Evolutionary conservation across 768 basidiomycete genomes (phyloP).

Genomic region (Pleurotus tuber-regium): DNA sequence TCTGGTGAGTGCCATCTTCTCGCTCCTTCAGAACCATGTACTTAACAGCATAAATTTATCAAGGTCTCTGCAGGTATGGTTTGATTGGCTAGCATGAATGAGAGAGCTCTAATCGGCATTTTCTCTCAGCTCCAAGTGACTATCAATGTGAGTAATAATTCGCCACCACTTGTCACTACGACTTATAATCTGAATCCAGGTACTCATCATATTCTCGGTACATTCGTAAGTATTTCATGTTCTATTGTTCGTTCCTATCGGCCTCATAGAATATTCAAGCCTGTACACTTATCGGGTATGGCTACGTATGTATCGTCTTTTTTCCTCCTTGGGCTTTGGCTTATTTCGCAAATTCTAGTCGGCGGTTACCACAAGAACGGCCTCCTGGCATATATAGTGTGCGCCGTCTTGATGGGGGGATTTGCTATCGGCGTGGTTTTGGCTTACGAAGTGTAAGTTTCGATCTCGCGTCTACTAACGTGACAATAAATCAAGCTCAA

Average conservation of each 20-base stretch:
- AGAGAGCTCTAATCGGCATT: conserved; percentile 3
- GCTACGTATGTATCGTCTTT: conserved; percentile 35
- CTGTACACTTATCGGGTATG: conserved; percentile 45
- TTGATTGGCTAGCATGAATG: not conserved
- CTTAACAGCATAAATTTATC: not conserved
- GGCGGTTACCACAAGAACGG: conserved; percentile 34
- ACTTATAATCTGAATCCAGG: conserved; percentile 18
- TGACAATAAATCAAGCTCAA: too few species aligned
- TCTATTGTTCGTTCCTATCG: not conserved
- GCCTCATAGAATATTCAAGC: conserved; percentile 20
- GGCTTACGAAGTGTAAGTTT: conserved; percentile 35
- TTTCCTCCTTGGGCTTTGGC: not conserved
- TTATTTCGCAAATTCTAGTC: conserved; percentile 18
- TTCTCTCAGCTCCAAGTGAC: conserved; percentile 35
- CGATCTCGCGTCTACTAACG: too few species aligned
- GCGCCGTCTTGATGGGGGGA: conserved; percentile 18
- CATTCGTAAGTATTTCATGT: conserved; percentile 32
- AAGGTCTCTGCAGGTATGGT: conserved; percentile 33
- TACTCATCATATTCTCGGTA: conserved; percentile 41
- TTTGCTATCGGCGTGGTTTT: conserved; percentile 29
- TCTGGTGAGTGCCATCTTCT: conserved; percentile 25
- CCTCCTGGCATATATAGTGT: conserved; percentile 26
- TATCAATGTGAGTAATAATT: conserved; percentile 33
- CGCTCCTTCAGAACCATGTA: not conserved
- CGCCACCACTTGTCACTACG: too few species aligned